Base-by-base conservation (phyloP, 2,329 filamentous ascomycete species). In the Ceratocystis diversiconidia region DNA sequence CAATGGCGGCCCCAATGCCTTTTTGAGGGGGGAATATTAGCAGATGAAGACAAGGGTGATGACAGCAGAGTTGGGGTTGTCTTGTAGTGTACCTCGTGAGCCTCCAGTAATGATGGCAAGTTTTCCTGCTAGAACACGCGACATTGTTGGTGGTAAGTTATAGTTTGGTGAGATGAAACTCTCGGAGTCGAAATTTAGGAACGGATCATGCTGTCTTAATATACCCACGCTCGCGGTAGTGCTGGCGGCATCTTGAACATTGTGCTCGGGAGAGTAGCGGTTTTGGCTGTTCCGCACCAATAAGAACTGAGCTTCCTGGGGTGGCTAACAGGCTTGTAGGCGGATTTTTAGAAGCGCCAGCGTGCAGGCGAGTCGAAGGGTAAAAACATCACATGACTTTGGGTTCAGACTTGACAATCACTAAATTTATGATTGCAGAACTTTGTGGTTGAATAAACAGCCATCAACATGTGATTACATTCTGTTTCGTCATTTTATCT, bases 71-170 rank as follows among this genome's bases (percentile, higher is more conserved):
- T 52, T 25, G 48, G 48, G 19, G 22, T 52, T 48, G 46, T 48
- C 17, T 22, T 48, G 46, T 15, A 22, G 15, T 57, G 22, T 79
- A 89, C 89, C 88, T 79, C 90, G 79, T 66, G 89, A 90, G 67
- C 85, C 87, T 66, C 90, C 90, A 1, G 90, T 94, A 60, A 94
- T 80, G 69, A 95, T 85, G 64, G 83, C 89, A 63, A 92, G 79
- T 74, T 91, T 91, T 70, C 88, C 88, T 72, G 89, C 84, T n/a
- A 87, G 77, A 61, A 75, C 72, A 48, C 74, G 75, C 69, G 75
- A 69, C 75, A 78, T 78, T 66, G 61, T 68, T 67, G 59, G 59
- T 50, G 52, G n/a, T 48, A 17, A 8, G 30, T 28, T 32, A n/a
- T 36, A 6, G 28, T 59, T 32, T 48, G 17, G 28, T 5, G 30